Evolutionary conservation across 257 asterid species (phyloP).

Genomic region (Henckelia pumila): DNA sequence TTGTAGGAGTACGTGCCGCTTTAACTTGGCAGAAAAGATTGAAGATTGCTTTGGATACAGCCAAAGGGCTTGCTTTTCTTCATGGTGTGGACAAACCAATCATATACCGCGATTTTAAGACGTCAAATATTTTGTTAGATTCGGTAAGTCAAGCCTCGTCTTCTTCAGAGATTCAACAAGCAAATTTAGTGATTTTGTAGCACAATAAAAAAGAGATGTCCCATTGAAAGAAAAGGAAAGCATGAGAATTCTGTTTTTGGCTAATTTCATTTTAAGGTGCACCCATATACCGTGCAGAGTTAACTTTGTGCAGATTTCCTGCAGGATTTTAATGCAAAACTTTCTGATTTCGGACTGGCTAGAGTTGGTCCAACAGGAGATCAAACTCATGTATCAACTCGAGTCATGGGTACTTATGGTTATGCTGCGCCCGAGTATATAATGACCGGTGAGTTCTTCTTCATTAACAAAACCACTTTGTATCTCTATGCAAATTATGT

Average conservation of each 20-base stretch:
- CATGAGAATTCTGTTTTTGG: not conserved
- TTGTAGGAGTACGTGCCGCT: slow-evolving; percentile 63
- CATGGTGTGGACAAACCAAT: slow-evolving; percentile 87
- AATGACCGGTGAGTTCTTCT: slow-evolving; percentile 78
- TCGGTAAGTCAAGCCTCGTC: slow-evolving; percentile 49
- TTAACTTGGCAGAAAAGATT: slow-evolving; percentile 75
- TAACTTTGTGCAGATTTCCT: slow-evolving; percentile 15
- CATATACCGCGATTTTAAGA: slow-evolving; percentile 90
- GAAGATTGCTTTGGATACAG: slow-evolving; percentile 91
- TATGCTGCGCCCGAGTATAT: slow-evolving; percentile 98
- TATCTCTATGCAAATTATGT: not conserved
- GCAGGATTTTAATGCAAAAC: slow-evolving; percentile 93
- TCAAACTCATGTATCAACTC: slow-evolving; percentile 96
- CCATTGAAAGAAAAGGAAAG: not conserved
- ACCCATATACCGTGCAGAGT: not conserved
- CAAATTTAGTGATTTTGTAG: not conserved
- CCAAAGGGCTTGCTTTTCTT: slow-evolving; percentile 94
- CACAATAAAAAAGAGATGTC: not conserved
- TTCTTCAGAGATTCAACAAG: not conserved
- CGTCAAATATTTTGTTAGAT: slow-evolving; percentile 78
- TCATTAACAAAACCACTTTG: not conserved
- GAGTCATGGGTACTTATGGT: slow-evolving; percentile 97
- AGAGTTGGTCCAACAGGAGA: slow-evolving; percentile 96
- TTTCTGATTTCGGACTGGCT: slow-evolving; percentile 93
- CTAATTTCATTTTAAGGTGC: not conserved